Evolutionary conservation across 1,139 yeast species (phyloP).

Genomic region (Suhomyces guaymorum): DNA sequence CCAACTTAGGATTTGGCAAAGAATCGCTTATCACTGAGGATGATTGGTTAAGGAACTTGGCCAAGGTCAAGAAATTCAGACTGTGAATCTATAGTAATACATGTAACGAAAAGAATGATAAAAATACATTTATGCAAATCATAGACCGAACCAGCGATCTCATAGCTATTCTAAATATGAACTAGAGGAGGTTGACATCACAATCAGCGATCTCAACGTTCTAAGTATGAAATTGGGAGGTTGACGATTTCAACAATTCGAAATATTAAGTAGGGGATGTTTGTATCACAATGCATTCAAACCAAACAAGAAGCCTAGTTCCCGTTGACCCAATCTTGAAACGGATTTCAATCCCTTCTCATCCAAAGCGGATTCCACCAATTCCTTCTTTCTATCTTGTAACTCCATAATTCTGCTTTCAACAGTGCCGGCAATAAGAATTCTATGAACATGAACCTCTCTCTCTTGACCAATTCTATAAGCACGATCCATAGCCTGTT

Average conservation of each 20-base stretch:
- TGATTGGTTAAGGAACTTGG: constrained; percentile 39
- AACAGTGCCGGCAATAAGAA: constrained; percentile 66
- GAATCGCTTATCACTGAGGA: constrained; percentile 28
- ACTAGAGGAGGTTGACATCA: too few relatives aligned
- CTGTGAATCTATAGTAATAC: constrained; percentile 8
- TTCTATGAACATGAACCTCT: constrained; percentile 71
- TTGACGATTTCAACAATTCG: too few relatives aligned
- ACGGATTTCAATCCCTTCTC: constrained; percentile 68
- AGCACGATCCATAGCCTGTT: constrained; percentile 94
- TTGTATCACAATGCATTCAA: constrained; percentile 44
- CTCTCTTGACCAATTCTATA: constrained; percentile 87
- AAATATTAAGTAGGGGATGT: too few relatives aligned
- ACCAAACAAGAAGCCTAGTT: constrained; percentile 80
- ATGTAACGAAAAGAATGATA: constrained; percentile 1
- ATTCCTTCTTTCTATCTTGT: constrained; percentile 70
- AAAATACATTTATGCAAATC: not conserved
- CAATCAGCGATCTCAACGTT: too few relatives aligned
- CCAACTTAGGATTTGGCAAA: constrained; percentile 32
- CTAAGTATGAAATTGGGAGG: too few relatives aligned
- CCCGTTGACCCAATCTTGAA: constrained; percentile 65
- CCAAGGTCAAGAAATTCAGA: constrained; percentile 40
- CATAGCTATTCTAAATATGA: too few relatives aligned
- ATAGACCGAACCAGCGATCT: not conserved
- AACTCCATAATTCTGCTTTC: constrained; percentile 83
- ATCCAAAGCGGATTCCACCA: constrained; percentile 78